Evolutionary conservation across 441 rosid genomes (phyloP).

Genomic region (Mallotus japonicus): DNA sequence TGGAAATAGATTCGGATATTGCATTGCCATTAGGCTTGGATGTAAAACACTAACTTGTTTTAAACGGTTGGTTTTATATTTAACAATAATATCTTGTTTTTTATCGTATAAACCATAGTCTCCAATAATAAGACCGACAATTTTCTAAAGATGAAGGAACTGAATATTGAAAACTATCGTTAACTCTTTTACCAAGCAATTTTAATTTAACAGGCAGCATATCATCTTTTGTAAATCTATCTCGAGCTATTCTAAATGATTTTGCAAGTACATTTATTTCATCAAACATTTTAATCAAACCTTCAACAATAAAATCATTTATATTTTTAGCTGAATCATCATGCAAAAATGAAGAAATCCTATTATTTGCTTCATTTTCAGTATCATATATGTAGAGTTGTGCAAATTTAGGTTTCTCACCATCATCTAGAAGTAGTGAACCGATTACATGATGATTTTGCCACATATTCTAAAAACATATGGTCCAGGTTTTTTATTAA

Average conservation of each 20-base stretch:
- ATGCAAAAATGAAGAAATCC: not conserved
- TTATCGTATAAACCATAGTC: not conserved
- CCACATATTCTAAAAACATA: not conserved
- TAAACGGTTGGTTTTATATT: not conserved
- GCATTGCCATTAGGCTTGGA: conserved; percentile 13
- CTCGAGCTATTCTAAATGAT: not conserved
- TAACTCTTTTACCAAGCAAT: not conserved
- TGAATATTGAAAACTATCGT: not conserved
- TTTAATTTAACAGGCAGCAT: not conserved
- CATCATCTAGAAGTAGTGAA: not conserved
- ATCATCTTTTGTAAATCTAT: not conserved
- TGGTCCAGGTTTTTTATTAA: no score
- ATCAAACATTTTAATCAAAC: not conserved
- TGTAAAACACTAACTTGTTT: not conserved
- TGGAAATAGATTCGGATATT: conserved; percentile 9
- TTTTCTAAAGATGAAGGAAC: not conserved
- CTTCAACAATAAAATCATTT: not conserved
- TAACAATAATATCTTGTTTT: not conserved
- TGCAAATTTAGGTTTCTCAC: not conserved
- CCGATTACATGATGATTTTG: conserved; percentile 12
- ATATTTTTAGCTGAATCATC: not conserved
- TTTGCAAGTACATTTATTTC: not conserved
- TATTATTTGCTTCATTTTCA: not conserved
- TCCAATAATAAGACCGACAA: conserved; percentile 9
- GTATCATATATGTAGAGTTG: conserved; percentile 9